A percentile compares a stretch with the other conserved stretches of the same genome.
These are phyloP conservation scores for Wickerhamomyces sp. DNA, from an alignment of 1,139 yeast species.

Conservation along the genomic window DNA sequence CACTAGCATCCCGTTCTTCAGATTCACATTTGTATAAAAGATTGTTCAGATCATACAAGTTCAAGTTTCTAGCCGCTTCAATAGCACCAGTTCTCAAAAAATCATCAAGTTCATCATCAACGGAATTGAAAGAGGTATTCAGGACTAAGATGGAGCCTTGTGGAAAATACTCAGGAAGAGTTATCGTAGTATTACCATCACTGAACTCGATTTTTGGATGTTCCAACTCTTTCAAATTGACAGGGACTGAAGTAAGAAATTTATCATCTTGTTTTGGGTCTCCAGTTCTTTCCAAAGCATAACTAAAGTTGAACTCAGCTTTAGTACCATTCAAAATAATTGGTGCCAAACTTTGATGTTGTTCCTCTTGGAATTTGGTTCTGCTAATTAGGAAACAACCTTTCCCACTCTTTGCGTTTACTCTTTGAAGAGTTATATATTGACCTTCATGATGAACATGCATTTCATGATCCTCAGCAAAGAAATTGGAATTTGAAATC, in stretches of 20 bases:
- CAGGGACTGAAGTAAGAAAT: constrained; percentile 56
- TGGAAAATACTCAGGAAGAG: constrained; percentile 58
- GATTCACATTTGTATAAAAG: constrained; percentile 74
- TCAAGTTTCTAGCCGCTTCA: constrained; percentile 59
- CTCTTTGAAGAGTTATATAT: constrained; percentile 84
- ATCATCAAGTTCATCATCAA: constrained; percentile 58
- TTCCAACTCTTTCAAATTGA: constrained; percentile 48
- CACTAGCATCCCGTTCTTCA: constrained; percentile 81
- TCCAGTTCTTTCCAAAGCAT: constrained; percentile 49
- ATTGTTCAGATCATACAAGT: constrained; percentile 68
- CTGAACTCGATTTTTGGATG: constrained; percentile 44
- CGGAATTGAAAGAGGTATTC: constrained; percentile 54
- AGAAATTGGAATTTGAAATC: constrained; percentile 65
- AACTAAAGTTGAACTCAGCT: constrained; percentile 57
- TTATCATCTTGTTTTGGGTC: constrained; percentile 38
- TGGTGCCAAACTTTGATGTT: constrained; percentile 53
- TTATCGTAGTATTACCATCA: constrained; percentile 44
- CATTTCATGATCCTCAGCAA: constrained; percentile 76
- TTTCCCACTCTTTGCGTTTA: constrained; percentile 75
- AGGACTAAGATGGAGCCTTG: constrained; percentile 89
- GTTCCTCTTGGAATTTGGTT: constrained; percentile 55
- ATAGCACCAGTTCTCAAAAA: constrained; percentile 69
- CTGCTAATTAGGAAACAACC: constrained; percentile 91
- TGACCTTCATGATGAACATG: constrained; percentile 94
- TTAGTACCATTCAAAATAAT: constrained; percentile 60